Conservation (phyloP, 257 asterid species). For the Przewalskia tangutica region DNA sequence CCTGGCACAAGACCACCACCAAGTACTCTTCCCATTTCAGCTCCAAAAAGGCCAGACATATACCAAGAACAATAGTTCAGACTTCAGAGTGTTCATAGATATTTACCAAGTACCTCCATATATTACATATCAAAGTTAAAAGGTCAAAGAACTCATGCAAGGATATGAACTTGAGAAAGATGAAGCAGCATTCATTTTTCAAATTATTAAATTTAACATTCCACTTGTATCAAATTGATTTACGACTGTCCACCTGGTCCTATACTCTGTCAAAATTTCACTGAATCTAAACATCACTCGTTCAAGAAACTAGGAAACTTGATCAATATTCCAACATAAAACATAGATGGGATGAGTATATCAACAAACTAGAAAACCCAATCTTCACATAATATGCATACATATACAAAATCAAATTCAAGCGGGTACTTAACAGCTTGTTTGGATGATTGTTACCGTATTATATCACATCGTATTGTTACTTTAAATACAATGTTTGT, state of each 20-base stretch:
- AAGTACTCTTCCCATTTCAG: constrained; percentile 92
- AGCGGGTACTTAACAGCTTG: too few relatives aligned
- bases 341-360: too few relatives aligned
- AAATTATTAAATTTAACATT: not conserved
- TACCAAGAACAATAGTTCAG: not conserved
- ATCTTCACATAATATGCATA: not conserved
- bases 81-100: not conserved
- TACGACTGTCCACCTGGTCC: not conserved
- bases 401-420: not conserved
- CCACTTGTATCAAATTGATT: not conserved
- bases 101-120: not conserved
- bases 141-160: not conserved
- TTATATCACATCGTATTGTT: too few relatives aligned
- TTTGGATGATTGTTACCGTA: too few relatives aligned
- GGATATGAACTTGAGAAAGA: not conserved
- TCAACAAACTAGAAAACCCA: not conserved
- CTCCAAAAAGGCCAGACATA: constrained; percentile 83
- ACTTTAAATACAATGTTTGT: too few relatives aligned
- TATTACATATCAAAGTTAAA: not conserved
- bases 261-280: not conserved
- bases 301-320: not conserved
- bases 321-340: too few relatives aligned
- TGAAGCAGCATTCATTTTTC: not conserved
- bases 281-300: not conserved
- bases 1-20: constrained; percentile 99